phyloP scores from a whole-genome alignment of 306 rosid species.

The Clitoria ternatea region DNA sequence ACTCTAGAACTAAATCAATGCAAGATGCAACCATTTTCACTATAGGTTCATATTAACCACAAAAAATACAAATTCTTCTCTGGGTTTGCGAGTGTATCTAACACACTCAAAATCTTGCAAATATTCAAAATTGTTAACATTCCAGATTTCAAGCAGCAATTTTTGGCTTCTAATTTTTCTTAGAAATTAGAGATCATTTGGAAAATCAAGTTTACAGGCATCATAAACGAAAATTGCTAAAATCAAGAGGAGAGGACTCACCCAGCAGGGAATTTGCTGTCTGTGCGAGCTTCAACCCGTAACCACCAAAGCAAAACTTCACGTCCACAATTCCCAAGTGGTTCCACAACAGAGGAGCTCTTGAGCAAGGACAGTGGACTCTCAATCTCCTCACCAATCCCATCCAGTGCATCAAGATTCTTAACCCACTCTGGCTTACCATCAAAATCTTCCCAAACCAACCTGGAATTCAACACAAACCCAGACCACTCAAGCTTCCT shows the following conservation, averaged over 20 bases:
- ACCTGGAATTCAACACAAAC: slow-evolving; percentile 82
- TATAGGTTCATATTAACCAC: neutral
- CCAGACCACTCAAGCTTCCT: slow-evolving; percentile 94
- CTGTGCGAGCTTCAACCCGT: slow-evolving; percentile 97
- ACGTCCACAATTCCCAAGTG: slow-evolving; percentile 94
- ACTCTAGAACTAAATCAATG: too few species aligned
- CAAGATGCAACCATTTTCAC: slow-evolving; percentile 21
- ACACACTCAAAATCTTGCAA: neutral
- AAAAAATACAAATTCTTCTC: neutral
- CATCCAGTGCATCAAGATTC: slow-evolving; percentile 59
- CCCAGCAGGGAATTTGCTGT: slow-evolving; percentile 96
- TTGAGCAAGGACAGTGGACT: slow-evolving; percentile 82
- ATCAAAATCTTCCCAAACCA: slow-evolving; percentile 77
- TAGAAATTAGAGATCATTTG: neutral
- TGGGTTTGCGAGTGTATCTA: neutral
- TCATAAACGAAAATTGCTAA: neutral
- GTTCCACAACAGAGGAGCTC: slow-evolving; percentile 77
- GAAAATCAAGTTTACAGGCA: neutral
- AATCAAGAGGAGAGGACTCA: slow-evolving; percentile 34
- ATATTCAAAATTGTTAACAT: neutral
- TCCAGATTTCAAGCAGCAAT: neutral
- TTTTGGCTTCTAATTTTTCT: too few species aligned
- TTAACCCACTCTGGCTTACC: slow-evolving; percentile 85
- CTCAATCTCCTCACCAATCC: slow-evolving; percentile 53
- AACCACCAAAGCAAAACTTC: slow-evolving; percentile 95